Base-by-base conservation (phyloP, 306 rosid species). In the Medicago lupulina region DNA sequence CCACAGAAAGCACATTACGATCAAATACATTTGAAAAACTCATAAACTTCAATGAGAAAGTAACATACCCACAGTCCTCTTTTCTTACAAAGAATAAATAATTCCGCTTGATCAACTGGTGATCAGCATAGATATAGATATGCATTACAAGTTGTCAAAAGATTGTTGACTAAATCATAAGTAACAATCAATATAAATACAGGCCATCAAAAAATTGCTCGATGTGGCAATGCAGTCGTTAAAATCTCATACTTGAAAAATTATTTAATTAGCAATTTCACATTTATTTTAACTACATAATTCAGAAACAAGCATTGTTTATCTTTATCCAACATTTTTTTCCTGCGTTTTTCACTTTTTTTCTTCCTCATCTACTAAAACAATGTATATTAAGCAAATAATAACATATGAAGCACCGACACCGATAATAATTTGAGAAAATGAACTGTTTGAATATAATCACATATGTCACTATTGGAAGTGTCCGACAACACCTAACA, bases 21-120 rank as follows among this genome's bases (percentile, higher is more conserved):
- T 62, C 25, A 47, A 70, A 7, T 61, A 6, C 31, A 76, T 54
- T 46, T 10, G 51, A 61, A 62, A 23, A 71, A 44, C 13, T 9
- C 12, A n/a, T n/a, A 58, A 47, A 54, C 15, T 76, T 44, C 78
- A 70, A 70, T 23, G 71, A 38, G 28, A 25, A 47, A 41, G 55
- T 38, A 60, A 28, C 41, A 63, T 9, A 62, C 49, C 49, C 36
- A 40, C 31, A 10, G 17, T 4, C 16, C 34, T 43, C 34, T 40
- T 65, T 65, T 63, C 49, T 63, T n/a, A n/a, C 49, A 16, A 63
- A 38, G 12, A 62, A 8, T 36, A 36, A 62, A 39, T 16, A 9
- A 41, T 40, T 65, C 17, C 18, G 34, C 51, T 38, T 65, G 10
- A 40, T 65, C 70, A 17, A 40, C 16, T 2, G 34, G 34, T 65